These are phyloP conservation scores for Chalaropsis ovoidea DNA, from an alignment of 2,329 filamentous ascomycete species.

Conservation along the genomic window DNA sequence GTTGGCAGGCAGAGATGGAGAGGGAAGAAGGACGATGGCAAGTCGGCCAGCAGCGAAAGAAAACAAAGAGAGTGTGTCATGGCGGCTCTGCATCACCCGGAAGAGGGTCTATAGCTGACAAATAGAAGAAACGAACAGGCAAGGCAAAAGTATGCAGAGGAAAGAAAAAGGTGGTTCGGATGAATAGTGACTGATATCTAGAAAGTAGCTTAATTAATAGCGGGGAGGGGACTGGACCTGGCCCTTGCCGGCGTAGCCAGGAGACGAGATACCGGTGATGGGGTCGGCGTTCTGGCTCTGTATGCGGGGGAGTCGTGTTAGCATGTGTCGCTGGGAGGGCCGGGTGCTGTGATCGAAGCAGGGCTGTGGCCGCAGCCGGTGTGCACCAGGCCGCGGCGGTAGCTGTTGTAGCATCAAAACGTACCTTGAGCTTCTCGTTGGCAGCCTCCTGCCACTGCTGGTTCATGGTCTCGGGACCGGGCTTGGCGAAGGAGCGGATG, in stretches of 20 bases:
- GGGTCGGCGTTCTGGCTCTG: conserved; percentile 79
- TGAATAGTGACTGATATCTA: conserved; percentile 23
- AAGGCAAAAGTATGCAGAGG: conserved; percentile 28
- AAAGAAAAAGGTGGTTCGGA: conserved; percentile 22
- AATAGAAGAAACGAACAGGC: conserved; percentile 27
- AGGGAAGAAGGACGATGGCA: not conserved
- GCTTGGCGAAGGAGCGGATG: conserved; percentile 62
- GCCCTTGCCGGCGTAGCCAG: conserved; percentile 68
- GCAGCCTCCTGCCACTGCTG: conserved; percentile 93
- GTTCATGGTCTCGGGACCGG: conserved; percentile 76
- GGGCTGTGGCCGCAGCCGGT: not conserved
- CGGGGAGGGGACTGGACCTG: conserved; percentile 60
- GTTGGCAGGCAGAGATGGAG: not conserved
- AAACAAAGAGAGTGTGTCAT: conserved; percentile 15
- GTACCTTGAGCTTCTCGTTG: conserved; percentile 88
- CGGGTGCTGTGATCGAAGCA: not conserved
- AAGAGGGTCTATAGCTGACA: conserved; percentile 34
- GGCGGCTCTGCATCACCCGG: conserved; percentile 17
- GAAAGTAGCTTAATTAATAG: conserved; percentile 33
- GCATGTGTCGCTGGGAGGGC: not conserved
- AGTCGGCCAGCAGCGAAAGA: not conserved
- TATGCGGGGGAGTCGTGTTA: conserved; percentile 27
- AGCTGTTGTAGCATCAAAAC: conserved; percentile 30
- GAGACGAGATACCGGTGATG: conserved; percentile 70
- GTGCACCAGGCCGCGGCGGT: not conserved